phyloP scores from a whole-genome alignment of 352 stramenopile species.

The Pythium utonaiense region DNA sequence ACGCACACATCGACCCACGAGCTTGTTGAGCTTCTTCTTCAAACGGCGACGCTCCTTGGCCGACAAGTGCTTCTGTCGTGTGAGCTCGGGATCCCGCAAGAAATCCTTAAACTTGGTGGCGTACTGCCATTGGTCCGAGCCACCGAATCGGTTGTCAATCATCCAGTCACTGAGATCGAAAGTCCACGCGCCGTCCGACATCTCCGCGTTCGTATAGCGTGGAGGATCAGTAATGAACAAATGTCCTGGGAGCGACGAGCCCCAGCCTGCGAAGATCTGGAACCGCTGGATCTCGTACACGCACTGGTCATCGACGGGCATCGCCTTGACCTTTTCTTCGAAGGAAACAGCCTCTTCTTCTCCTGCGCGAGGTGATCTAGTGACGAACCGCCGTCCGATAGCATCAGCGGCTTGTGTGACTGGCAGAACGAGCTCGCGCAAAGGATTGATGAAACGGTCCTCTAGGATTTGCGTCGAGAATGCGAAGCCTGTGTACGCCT shows the following conservation, averaged over 20 bases:
- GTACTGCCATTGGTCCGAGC: constrained; percentile 81
- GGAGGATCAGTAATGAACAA: constrained; percentile 75
- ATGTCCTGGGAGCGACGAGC: constrained; percentile 66
- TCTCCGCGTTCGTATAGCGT: constrained; percentile 70
- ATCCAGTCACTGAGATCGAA: constrained; percentile 78
- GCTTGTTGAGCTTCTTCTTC: constrained; percentile 82
- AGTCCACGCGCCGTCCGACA: constrained; percentile 54
- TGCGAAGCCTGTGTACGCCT: constrained; percentile 76
- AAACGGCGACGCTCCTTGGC: constrained; percentile 58
- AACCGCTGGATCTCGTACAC: constrained; percentile 84
- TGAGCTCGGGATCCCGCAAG: constrained; percentile 48
- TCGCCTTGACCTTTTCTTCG: constrained; percentile 58
- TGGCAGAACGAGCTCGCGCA: constrained; percentile 70
- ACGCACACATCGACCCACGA: constrained; percentile 74
- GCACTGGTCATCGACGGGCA: constrained; percentile 54
- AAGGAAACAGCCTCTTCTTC: constrained; percentile 35
- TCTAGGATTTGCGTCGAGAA: constrained; percentile 80
- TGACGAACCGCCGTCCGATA: constrained; percentile 14
- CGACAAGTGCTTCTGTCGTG: constrained; percentile 44
- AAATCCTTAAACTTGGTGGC: constrained; percentile 85
- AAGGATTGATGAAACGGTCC: constrained; percentile 75
- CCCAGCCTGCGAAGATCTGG: constrained; percentile 83
- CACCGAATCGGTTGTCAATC: constrained; percentile 70
- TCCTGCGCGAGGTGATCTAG: constrained; percentile 12
- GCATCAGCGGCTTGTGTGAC: constrained; percentile 52